Percentiles rank a stretch among this genome's conserved stretches.
Evolutionary conservation across 1,284 basidiomycete species (phyloP).

Genomic region (Pyrrhoderma noxium): DNA sequence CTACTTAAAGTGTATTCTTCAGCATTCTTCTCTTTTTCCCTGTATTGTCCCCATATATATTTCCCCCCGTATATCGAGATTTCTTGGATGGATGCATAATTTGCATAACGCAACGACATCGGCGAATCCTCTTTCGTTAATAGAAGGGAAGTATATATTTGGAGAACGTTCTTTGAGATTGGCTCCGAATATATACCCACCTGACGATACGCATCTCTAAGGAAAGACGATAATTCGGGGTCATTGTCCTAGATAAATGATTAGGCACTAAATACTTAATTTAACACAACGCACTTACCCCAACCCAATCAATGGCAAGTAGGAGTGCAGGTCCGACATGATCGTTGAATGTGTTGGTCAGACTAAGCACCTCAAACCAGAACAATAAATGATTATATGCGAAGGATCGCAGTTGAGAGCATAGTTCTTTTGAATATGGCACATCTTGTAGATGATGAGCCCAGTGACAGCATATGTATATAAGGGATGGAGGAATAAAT

Average conservation of each 20-base stretch:
- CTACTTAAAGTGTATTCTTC: no score
- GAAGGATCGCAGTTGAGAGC: constrained; percentile 9
- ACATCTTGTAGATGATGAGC: not conserved
- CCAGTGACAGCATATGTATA: not conserved
- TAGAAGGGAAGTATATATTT: not conserved
- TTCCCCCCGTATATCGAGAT: no score
- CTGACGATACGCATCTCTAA: not conserved
- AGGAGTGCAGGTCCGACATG: constrained; percentile 1
- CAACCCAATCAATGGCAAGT: not conserved
- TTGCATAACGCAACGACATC: not conserved
- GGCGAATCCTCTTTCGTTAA: not conserved
- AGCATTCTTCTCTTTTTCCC: not conserved
- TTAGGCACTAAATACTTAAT: no score
- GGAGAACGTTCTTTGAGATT: not conserved
- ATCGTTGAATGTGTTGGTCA: constrained; percentile 12
- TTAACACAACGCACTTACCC: not conserved
- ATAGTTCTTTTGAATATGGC: not conserved
- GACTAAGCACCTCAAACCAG: constrained; percentile 27
- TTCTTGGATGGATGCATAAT: not conserved
- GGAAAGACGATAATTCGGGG: not conserved
- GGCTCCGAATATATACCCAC: not conserved
- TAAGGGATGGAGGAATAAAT: not conserved
- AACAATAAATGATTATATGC: constrained; percentile 20
- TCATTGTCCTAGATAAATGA: not conserved
- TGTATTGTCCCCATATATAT: no score